phyloP scores from a whole-genome alignment of 495 filamentous ascomycete species.

The Pyrenopolyporus hunteri region DNA sequence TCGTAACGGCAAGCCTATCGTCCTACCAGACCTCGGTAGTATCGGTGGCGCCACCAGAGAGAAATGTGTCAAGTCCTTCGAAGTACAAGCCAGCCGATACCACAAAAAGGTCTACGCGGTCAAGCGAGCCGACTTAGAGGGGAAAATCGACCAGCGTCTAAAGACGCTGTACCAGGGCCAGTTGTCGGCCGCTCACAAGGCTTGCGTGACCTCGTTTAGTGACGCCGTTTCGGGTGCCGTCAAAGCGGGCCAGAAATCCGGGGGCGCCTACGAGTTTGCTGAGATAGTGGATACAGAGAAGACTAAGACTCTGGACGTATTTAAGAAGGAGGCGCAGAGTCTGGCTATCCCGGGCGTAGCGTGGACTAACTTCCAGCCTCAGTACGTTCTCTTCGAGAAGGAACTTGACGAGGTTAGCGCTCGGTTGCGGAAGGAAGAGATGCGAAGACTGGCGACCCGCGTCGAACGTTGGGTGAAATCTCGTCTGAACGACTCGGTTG shows the following conservation, averaged over 20 bases:
- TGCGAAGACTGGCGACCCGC: conserved; percentile 86
- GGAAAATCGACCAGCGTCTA: conserved; percentile 82
- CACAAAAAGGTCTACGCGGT: conserved; percentile 91
- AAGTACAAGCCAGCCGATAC: conserved; percentile 88
- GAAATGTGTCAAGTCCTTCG: conserved; percentile 80
- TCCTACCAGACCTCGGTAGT: conserved; percentile 77
- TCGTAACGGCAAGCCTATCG: conserved; percentile 69
- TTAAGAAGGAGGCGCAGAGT: conserved; percentile 75
- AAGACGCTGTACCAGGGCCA: conserved; percentile 89
- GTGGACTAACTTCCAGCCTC: conserved; percentile 74
- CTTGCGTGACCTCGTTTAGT: conserved; percentile 83
- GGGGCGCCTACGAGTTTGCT: conserved; percentile 87
- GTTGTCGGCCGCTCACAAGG: conserved; percentile 84
- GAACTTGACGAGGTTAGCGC: conserved; percentile 87
- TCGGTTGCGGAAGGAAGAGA: conserved; percentile 87
- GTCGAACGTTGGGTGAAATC: conserved; percentile 93
- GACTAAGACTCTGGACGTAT: conserved; percentile 71
- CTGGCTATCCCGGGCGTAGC: conserved; percentile 75
- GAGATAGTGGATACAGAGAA: conserved; percentile 89
- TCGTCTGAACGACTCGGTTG: conserved; percentile 83
- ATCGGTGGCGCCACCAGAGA: conserved; percentile 74
- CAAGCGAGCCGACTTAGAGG: conserved; percentile 83
- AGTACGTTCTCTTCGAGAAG: conserved; percentile 66
- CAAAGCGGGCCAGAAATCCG: conserved; percentile 89
- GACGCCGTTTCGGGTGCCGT: conserved; percentile 78